phyloP scores from a whole-genome alignment of 1,284 basidiomycete genomes.

The Rhodotorula mucilaginosa region DNA sequence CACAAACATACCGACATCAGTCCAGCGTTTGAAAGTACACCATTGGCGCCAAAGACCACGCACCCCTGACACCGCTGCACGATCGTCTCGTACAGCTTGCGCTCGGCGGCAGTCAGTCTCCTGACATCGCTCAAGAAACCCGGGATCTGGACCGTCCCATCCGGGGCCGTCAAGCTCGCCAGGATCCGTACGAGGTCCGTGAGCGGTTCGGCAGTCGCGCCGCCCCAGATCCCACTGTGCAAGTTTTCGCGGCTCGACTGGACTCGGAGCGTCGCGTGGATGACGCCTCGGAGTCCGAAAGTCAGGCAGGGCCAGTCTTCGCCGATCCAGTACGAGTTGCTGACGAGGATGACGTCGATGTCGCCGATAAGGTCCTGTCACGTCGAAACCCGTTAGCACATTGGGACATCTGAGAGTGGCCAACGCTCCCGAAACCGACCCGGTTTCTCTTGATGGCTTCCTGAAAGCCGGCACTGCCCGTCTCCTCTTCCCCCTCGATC shows the following conservation, averaged over 20 bases:
- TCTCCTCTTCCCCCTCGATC: slow-evolving; percentile 95
- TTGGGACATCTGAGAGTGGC: background rate
- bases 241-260: slow-evolving; percentile 60
- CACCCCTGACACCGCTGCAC: slow-evolving; percentile 57
- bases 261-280: slow-evolving; percentile 65
- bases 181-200: slow-evolving; percentile 70
- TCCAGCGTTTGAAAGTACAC: too few relatives aligned
- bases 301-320: slow-evolving; percentile 94
- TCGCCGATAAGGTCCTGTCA: slow-evolving; percentile 71
- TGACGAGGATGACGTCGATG: slow-evolving; percentile 79
- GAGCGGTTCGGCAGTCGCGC: slow-evolving; percentile 51
- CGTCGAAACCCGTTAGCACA: background rate
- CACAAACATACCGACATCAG: background rate
- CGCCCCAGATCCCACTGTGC: slow-evolving; percentile 91
- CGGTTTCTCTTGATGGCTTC: slow-evolving; percentile 72
- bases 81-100: slow-evolving; percentile 62
- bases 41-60: background rate
- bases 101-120: slow-evolving; percentile 41
- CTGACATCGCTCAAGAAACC: slow-evolving; percentile 67
- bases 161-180: slow-evolving; percentile 63
- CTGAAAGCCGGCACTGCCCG: slow-evolving; percentile 79
- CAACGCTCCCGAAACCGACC: slow-evolving; percentile 52
- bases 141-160: slow-evolving; percentile 59
- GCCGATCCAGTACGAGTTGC: slow-evolving; percentile 94
- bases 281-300: slow-evolving; percentile 88